Conservation (phyloP, 768 basidiomycete species). For the Tulasnella sp. region DNA sequence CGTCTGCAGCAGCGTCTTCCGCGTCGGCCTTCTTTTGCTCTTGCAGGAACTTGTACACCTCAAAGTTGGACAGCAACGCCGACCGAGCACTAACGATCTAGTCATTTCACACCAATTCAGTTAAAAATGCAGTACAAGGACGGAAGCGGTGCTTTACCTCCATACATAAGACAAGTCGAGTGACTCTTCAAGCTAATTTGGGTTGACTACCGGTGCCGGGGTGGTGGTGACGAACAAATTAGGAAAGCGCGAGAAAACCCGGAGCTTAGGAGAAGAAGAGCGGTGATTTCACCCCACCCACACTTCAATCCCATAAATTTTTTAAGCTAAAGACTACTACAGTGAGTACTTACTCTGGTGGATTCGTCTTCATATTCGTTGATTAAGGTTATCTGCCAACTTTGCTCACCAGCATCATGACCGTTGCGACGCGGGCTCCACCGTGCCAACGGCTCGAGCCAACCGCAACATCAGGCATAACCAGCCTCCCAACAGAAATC, state of each 20-base stretch:
- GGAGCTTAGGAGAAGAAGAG: background rate
- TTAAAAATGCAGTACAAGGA: background rate
- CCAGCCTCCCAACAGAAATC: background rate
- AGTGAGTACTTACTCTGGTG: background rate
- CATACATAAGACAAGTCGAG: background rate
- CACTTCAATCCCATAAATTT: background rate
- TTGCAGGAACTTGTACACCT: constrained; percentile 73
- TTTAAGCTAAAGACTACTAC: background rate
- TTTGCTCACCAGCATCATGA: background rate
- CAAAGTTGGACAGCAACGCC: constrained; percentile 83
- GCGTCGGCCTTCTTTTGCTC: constrained; percentile 52
- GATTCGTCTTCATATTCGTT: background rate
- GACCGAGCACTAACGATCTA: constrained; percentile 67
- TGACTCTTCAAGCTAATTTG: background rate
- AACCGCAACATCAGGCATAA: background rate
- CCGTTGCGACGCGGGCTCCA: background rate
- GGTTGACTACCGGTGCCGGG: background rate
- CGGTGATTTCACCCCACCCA: background rate
- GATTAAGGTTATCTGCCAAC: background rate
- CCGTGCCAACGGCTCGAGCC: background rate
- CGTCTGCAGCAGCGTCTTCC: background rate
- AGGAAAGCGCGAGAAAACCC: background rate
- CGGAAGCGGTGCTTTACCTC: background rate
- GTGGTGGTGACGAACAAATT: background rate
- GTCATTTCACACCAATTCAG: background rate